Evolutionary conservation across 495 filamentous ascomycete genomes (phyloP), one percentile per base, ranked within the genome.

Genomic region (Bacidia rubella): DNA sequence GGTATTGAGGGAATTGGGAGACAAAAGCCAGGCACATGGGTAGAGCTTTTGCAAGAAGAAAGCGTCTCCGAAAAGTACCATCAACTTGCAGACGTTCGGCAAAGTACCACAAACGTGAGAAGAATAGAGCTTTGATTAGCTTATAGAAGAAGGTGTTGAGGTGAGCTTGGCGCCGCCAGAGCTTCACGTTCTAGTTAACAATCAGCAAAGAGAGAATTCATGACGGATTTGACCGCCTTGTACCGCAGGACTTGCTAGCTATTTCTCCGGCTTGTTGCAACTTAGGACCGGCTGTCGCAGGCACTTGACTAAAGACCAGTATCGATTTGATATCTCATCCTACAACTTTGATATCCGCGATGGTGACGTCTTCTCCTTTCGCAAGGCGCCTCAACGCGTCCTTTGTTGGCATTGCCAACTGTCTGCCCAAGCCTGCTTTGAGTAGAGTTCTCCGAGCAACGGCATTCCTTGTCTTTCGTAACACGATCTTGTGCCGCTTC

Each of bases 1-100:
- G 22, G 70, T 73, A 21, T 56, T 77, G 53, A 57, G 54, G 49
- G 68, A 56, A 26, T 21, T 60, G 43, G 51, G 26, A 19, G 22
- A 40, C n/a, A 17, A 49, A 19, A 2, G 10, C 21, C 22, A 32
- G 20, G 21, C 25, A 2, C 38, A 38, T 23, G 40, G 19, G 32
- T 39, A 10, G n/a, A 39, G 32, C 32, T 10, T 39, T 39, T 39
- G 32, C 9, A n/a, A n/a, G 27, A 38, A 46, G 9, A 22, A 29
- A 40, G 39, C 19, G 11, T 46, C 11, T 52, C 20, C 32, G 9
- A 39, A n/a, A n/a, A 39, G 32, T n/a, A n/a, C n/a, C n/a, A n/a
- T n/a, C n/a, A n/a, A n/a, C n/a, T n/a, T n/a, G n/a, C n/a, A n/a
- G n/a, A n/a, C n/a, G n/a, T n/a, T n/a, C n/a, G n/a, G n/a, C n/a